phyloP scores from a whole-genome alignment of 768 basidiomycete species.

The Naganishia vaughanmartiniae region DNA sequence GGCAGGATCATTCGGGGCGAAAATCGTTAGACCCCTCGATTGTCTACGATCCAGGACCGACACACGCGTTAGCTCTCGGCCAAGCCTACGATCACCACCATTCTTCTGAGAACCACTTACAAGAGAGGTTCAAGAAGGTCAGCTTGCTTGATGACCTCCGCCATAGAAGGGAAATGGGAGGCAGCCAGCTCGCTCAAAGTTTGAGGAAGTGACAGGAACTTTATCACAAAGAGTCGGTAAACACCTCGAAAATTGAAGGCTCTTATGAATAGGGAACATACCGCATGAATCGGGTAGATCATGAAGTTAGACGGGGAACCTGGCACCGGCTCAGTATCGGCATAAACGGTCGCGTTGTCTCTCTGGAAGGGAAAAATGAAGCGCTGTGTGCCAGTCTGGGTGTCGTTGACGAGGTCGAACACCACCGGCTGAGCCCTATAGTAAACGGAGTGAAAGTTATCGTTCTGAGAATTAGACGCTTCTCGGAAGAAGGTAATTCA shows the following conservation, averaged over 20 bases:
- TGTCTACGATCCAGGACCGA: too few relatives aligned
- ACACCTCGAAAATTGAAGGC: too few relatives aligned
- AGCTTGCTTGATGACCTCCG: slow-evolving; percentile 45
- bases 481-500: too few relatives aligned
- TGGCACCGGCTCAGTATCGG: slow-evolving; percentile 32
- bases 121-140: slow-evolving; percentile 54
- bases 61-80: too few relatives aligned
- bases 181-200: slow-evolving; percentile 55
- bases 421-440: slow-evolving; percentile 38
- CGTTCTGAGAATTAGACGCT: neutral
- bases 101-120: neutral
- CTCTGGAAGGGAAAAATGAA: slow-evolving; percentile 56
- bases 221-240: too few relatives aligned
- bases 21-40: slow-evolving; percentile 63
- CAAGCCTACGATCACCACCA: neutral
- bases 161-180: slow-evolving; percentile 56
- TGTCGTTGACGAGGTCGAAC: slow-evolving; percentile 25
- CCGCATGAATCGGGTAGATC: slow-evolving; percentile 44
- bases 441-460: too few relatives aligned
- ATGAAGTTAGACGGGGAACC: slow-evolving; percentile 42
- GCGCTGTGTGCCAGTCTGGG: slow-evolving; percentile 15
- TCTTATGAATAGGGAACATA: neutral
- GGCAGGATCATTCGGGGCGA: slow-evolving; percentile 63
- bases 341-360: slow-evolving; percentile 54
- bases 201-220: slow-evolving; percentile 60